Conservation (phyloP, 2,329 filamentous ascomycete species). For the Colletotrichum lini region DNA sequence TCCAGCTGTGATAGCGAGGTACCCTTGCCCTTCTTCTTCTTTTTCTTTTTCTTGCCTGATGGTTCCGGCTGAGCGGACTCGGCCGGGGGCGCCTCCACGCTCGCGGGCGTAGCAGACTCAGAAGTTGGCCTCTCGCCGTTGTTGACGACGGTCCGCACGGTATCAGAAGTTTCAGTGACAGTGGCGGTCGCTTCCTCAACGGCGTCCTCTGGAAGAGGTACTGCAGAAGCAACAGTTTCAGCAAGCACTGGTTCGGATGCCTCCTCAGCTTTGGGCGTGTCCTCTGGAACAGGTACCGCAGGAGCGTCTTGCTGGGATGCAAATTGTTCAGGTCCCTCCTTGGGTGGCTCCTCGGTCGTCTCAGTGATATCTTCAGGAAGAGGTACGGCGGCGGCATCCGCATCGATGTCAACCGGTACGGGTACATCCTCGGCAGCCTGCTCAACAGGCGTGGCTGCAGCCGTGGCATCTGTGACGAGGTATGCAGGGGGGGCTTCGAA, state of each 20-base stretch:
- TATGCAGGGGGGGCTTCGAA: not conserved
- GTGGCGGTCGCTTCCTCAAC: not conserved
- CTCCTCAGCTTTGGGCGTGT: not conserved
- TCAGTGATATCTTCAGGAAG: not conserved
- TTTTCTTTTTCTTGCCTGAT: conserved; percentile 46
- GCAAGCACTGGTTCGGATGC: not conserved
- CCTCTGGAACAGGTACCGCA: not conserved
- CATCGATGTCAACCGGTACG: not conserved
- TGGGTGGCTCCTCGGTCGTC: not conserved
- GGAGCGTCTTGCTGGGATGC: not conserved
- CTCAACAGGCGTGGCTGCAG: not conserved
- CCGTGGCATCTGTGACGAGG: not conserved
- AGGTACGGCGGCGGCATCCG: conserved; percentile 1
- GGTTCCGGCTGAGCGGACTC: conserved; percentile 32
- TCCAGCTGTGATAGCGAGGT: conserved; percentile 19
- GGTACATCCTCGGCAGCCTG: not conserved
- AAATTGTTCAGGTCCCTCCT: not conserved
- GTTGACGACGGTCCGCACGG: not conserved
- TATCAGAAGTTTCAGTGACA: conserved; percentile 5
- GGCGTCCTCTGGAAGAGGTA: conserved; percentile 2
- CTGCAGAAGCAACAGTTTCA: not conserved
- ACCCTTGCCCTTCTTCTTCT: conserved; percentile 44
- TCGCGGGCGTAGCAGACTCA: conserved; percentile 9
- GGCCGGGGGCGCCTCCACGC: conserved; percentile 10
- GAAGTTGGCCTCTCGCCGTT: not conserved